These are phyloP conservation scores for Ustilago tritici DNA, from an alignment of 1,284 basidiomycete genomes.

Conservation along the genomic window DNA sequence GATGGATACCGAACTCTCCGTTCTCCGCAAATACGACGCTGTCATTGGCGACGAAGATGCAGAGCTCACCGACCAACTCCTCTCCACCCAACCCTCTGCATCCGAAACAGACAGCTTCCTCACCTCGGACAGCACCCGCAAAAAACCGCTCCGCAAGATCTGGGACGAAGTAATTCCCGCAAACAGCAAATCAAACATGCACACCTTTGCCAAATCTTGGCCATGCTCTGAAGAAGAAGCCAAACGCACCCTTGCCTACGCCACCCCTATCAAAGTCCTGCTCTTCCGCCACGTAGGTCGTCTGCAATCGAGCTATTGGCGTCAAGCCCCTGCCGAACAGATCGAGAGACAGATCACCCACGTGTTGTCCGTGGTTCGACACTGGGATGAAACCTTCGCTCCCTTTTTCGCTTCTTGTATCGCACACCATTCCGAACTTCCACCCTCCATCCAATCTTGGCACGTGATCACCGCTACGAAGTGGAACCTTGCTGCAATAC, in stretches of 20 bases:
- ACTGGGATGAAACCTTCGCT: constrained; percentile 42
- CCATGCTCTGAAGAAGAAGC: constrained; percentile 37
- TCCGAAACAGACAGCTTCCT: not conserved
- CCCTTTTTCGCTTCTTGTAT: constrained; percentile 41
- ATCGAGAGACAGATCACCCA: constrained; percentile 42
- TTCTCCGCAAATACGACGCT: constrained; percentile 39
- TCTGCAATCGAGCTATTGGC: constrained; percentile 41
- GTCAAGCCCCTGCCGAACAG: constrained; percentile 27
- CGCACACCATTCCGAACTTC: constrained; percentile 26
- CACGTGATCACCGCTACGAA: constrained; percentile 37
- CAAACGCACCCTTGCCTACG: constrained; percentile 30
- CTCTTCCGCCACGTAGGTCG: constrained; percentile 48
- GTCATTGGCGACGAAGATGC: constrained; percentile 46
- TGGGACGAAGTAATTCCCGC: constrained; percentile 46
- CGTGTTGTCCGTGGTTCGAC: constrained; percentile 30
- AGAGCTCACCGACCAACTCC: constrained; percentile 31
- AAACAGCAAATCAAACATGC: constrained; percentile 28
- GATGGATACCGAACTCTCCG: constrained; percentile 44
- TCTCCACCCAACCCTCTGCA: constrained; percentile 16
- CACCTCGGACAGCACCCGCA: not conserved
- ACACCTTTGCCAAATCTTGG: constrained; percentile 36
- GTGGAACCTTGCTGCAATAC: constrained; percentile 43
- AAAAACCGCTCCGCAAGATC: constrained; percentile 33
- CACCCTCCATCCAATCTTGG: constrained; percentile 37
- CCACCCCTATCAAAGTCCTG: constrained; percentile 46